These are phyloP conservation scores for Alternaria burnsii DNA, from an alignment of 2,329 filamentous ascomycete genomes.

Conservation along the genomic window DNA sequence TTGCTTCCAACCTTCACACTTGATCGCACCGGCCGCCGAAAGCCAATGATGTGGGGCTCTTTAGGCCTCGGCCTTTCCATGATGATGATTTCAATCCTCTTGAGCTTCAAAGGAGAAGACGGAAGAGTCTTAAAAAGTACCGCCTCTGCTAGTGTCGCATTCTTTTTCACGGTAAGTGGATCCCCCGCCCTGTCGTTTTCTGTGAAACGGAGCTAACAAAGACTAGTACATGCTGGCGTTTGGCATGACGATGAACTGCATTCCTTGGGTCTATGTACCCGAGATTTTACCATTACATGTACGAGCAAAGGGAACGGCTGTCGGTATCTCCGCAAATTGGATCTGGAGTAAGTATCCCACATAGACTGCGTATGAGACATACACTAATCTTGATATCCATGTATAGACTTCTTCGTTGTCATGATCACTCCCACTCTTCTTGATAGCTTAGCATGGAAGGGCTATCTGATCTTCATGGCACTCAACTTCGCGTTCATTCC, in stretches of 20 bases:
- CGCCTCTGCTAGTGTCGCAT: constrained; percentile 57
- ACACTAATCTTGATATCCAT: too few species aligned
- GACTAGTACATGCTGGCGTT: constrained; percentile 37
- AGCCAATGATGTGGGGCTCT: constrained; percentile 45
- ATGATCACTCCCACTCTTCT: constrained; percentile 63
- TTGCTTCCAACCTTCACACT: constrained; percentile 53
- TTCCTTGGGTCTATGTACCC: constrained; percentile 62
- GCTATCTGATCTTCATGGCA: constrained; percentile 63
- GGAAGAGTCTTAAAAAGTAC: constrained; percentile 51
- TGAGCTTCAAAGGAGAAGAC: constrained; percentile 53
- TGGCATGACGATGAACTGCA: constrained; percentile 36
- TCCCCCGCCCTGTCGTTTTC: not conserved
- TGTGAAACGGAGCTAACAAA: not conserved
- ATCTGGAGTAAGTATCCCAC: constrained; percentile 42
- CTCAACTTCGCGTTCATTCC: constrained; percentile 58
- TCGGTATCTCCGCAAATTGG: constrained; percentile 61
- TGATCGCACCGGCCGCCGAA: constrained; percentile 41
- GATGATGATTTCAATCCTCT: constrained; percentile 49
- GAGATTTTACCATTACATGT: constrained; percentile 62
- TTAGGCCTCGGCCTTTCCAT: constrained; percentile 43
- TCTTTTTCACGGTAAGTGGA: constrained; percentile 58
- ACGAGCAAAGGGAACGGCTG: constrained; percentile 59
- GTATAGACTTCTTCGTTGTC: constrained; percentile 57
- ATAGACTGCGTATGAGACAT: too few species aligned
- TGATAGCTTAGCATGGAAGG: constrained; percentile 59